These are phyloP conservation scores for Sporisorium exsertum DNA, from an alignment of 1,284 basidiomycete species.

Conservation along the genomic window DNA sequence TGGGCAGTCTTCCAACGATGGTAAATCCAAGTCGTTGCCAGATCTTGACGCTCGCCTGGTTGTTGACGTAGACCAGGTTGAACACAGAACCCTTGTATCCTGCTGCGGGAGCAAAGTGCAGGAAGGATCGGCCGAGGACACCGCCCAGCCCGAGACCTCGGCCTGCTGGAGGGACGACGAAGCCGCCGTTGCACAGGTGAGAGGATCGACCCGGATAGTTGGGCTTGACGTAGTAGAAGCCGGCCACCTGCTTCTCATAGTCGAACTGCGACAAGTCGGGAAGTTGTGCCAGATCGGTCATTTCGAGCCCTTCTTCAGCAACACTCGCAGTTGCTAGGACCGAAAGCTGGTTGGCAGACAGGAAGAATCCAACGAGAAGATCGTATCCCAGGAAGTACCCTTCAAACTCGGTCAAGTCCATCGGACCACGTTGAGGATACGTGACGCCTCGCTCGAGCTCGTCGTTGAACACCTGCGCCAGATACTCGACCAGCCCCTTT, in stretches of 20 bases:
- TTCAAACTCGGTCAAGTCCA: slow-evolving; percentile 46
- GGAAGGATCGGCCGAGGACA: slow-evolving; percentile 81
- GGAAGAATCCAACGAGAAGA: slow-evolving; percentile 44
- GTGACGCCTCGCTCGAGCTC: slow-evolving; percentile 56
- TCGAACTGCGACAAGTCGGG: slow-evolving; percentile 21
- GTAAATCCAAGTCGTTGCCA: slow-evolving; percentile 89
- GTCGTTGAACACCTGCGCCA: slow-evolving; percentile 50
- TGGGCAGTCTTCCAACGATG: slow-evolving; percentile 84
- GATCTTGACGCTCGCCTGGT: slow-evolving; percentile 78
- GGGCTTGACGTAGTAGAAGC: slow-evolving; percentile 75
- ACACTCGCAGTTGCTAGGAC: background rate
- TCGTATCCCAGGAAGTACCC: slow-evolving; percentile 57
- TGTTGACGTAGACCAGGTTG: slow-evolving; percentile 91
- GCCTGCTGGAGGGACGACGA: slow-evolving; percentile 80
- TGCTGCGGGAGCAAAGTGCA: slow-evolving; percentile 76
- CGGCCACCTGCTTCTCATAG: slow-evolving; percentile 73
- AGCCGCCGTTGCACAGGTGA: slow-evolving; percentile 91
- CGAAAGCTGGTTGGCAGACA: slow-evolving; percentile 15
- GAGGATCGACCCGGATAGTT: slow-evolving; percentile 79
- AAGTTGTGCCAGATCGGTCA: slow-evolving; percentile 7
- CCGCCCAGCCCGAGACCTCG: slow-evolving; percentile 80
- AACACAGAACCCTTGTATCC: slow-evolving; percentile 90
- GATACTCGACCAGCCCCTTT: slow-evolving; percentile 25
- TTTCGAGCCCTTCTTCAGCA: slow-evolving; percentile 16
- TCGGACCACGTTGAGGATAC: slow-evolving; percentile 55